Evolutionary conservation across 108 stramenopile genomes (phyloP).

Genomic region (Cyclotella atomus): DNA sequence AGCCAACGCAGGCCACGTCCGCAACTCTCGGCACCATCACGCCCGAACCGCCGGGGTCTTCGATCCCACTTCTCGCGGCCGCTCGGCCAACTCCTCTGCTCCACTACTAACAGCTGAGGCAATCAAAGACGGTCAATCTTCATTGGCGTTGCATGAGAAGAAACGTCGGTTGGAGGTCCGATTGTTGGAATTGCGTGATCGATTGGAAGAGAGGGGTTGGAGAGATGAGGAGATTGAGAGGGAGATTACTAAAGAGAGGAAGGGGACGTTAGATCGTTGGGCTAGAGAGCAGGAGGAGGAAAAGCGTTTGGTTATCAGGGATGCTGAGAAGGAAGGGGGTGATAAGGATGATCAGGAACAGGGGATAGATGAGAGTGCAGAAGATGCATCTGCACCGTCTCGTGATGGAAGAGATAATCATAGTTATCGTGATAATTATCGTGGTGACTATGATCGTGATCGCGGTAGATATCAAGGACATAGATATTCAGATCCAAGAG

Average conservation of each 20-base stretch:
- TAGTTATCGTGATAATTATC: not conserved
- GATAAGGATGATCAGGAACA: conserved; percentile 18
- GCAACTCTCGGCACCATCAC: conserved; percentile 62
- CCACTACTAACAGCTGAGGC: conserved; percentile 61
- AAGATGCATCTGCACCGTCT: conserved; percentile 15
- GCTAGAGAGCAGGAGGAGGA: conserved; percentile 17
- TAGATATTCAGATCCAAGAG: not conserved
- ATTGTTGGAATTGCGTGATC: conserved; percentile 76
- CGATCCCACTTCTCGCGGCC: conserved; percentile 28
- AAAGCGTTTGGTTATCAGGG: not conserved
- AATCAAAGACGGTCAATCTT: conserved; percentile 61
- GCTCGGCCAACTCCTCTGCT: conserved; percentile 13
- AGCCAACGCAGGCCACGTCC: conserved; percentile 80
- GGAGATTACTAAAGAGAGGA: conserved; percentile 63
- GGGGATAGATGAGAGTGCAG: conserved; percentile 3
- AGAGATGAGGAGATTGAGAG: conserved; percentile 66
- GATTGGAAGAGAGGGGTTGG: conserved; percentile 67
- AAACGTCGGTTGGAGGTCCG: conserved; percentile 71
- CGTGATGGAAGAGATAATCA: conserved; percentile 7
- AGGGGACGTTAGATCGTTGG: conserved; percentile 43
- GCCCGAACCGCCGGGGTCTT: conserved; percentile 53
- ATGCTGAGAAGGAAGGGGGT: not conserved
- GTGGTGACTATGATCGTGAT: not conserved
- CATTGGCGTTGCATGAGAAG: conserved; percentile 76
- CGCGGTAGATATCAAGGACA: not conserved